phyloP scores from a whole-genome alignment of 148 eudicot genomes.

The Heliamphora exappendiculata region DNA sequence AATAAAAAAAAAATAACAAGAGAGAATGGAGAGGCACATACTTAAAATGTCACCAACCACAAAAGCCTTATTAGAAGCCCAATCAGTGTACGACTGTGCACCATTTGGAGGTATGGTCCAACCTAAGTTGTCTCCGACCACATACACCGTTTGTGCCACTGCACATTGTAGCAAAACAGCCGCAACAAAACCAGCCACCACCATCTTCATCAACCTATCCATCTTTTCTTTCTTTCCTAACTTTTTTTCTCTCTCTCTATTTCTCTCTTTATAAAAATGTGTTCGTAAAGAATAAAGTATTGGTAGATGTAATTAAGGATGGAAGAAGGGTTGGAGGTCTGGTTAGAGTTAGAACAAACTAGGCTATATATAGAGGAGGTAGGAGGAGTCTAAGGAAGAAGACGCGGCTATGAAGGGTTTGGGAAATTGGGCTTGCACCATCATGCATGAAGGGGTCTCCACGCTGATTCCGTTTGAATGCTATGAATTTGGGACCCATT shows the following conservation, averaged over 20 bases:
- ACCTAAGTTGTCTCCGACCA: constrained; percentile 3
- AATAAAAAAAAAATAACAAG: background rate
- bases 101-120: background rate
- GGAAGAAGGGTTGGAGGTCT: too few relatives aligned
- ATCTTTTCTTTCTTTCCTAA: background rate
- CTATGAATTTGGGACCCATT: background rate
- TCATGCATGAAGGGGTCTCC: too few relatives aligned
- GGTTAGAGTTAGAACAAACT: too few relatives aligned
- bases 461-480: too few relatives aligned
- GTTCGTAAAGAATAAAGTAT: background rate
- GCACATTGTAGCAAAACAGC: background rate
- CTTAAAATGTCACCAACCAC: background rate
- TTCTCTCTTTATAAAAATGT: background rate
- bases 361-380: background rate
- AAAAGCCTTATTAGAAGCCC: constrained; percentile 1
- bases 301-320: background rate
- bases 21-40: background rate
- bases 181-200: background rate
- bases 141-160: background rate
- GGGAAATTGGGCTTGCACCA: too few relatives aligned
- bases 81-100: background rate
- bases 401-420: too few relatives aligned
- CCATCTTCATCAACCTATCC: background rate
- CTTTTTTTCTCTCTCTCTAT: background rate
- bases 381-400: too few relatives aligned